Conservation (phyloP, 768 basidiomycete species). For the Russula compacta region DNA sequence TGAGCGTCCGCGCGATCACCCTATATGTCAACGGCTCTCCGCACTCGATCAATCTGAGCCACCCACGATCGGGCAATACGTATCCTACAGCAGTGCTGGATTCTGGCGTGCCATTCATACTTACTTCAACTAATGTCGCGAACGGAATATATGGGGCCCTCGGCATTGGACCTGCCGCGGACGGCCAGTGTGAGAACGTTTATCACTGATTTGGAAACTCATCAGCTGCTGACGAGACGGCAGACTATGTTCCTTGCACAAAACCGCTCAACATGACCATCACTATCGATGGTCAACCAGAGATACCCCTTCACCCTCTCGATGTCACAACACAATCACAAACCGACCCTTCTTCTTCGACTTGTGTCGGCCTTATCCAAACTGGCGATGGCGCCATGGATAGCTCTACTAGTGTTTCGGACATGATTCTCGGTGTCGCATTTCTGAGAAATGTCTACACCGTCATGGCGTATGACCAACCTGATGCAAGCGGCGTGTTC, state of each 20-base stretch:
- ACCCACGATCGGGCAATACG: slow-evolving; percentile 30
- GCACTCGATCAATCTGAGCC: slow-evolving; percentile 34
- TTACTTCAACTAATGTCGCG: slow-evolving; percentile 51
- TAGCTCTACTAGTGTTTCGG: slow-evolving; percentile 31
- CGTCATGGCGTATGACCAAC: slow-evolving; percentile 58
- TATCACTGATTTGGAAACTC: neutral
- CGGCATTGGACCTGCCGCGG: slow-evolving; percentile 46
- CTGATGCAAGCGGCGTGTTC: slow-evolving; percentile 39
- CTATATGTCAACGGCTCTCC: slow-evolving; percentile 45
- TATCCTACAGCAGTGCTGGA: slow-evolving; percentile 65
- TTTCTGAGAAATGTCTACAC: slow-evolving; percentile 72
- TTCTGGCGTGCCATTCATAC: slow-evolving; percentile 58
- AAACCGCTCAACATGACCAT: slow-evolving; percentile 66
- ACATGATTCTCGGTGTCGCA: slow-evolving; percentile 72
- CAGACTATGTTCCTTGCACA: slow-evolving; percentile 69
- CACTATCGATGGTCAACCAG: slow-evolving; percentile 47
- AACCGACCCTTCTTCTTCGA: slow-evolving; percentile 32
- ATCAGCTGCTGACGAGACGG: slow-evolving; percentile 6
- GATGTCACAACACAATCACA: slow-evolving; percentile 51
- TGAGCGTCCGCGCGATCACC: slow-evolving; percentile 44
- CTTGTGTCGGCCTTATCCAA: slow-evolving; percentile 64
- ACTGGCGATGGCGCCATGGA: slow-evolving; percentile 37
- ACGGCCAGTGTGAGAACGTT: slow-evolving; percentile 51
- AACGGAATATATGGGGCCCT: slow-evolving; percentile 74
- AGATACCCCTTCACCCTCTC: slow-evolving; percentile 62